phyloP scores from a whole-genome alignment of 2,329 filamentous ascomycete species.

The Apiospora aurea region DNA sequence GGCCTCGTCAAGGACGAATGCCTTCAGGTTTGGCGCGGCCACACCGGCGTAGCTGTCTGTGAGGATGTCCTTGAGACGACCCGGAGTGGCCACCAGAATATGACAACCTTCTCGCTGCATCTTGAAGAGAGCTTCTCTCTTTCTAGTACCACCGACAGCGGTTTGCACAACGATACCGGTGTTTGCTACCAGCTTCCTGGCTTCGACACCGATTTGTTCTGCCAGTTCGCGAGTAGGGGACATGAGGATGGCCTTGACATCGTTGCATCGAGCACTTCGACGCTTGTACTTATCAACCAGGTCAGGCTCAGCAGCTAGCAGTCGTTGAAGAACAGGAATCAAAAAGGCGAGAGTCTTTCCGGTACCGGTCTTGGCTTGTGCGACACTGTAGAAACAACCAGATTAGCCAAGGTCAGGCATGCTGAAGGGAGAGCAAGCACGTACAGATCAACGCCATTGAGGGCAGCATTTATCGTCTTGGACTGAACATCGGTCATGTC shows the following conservation, averaged over 20 bases:
- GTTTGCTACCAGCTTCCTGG: slow-evolving; percentile 67
- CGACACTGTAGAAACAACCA: slow-evolving; percentile 62
- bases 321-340: slow-evolving; percentile 81
- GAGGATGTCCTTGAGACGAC: slow-evolving; percentile 83
- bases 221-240: slow-evolving; percentile 84
- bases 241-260: slow-evolving; percentile 74
- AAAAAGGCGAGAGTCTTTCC: slow-evolving; percentile 97
- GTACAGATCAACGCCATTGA: slow-evolving; percentile 85
- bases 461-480: slow-evolving; percentile 79
- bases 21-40: slow-evolving; percentile 81
- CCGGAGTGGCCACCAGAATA: slow-evolving; percentile 88
- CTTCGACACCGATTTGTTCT: slow-evolving; percentile 82
- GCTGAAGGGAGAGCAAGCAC: slow-evolving; percentile 41
- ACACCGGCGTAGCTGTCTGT: slow-evolving; percentile 69
- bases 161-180: slow-evolving; percentile 74
- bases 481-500: slow-evolving; percentile 94
- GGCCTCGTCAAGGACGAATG: slow-evolving; percentile 94
- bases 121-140: slow-evolving; percentile 68
- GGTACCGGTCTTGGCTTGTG: slow-evolving; percentile 95
- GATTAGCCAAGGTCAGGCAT: neutral
- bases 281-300: slow-evolving; percentile 57
- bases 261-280: slow-evolving; percentile 53
- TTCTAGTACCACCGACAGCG: slow-evolving; percentile 92
- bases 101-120: slow-evolving; percentile 83
- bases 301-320: slow-evolving; percentile 68